Base-by-base conservation (phyloP, 768 basidiomycete species). In the Leccinum broughii region DNA sequence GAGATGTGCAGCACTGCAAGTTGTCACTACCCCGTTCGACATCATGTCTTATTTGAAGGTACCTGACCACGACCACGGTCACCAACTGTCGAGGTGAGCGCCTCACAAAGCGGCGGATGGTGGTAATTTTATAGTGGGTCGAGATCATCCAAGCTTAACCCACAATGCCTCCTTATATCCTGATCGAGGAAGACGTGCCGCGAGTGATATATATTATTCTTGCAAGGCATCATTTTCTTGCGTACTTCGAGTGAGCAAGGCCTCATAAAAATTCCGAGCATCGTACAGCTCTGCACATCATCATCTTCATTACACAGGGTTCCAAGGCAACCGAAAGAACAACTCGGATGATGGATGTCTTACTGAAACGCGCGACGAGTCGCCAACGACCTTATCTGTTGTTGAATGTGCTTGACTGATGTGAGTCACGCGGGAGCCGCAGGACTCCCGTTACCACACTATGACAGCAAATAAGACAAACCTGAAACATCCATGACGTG, bases 401-500 rank as follows among this genome's bases (percentile, higher is more conserved):
- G 34, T 35, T 35, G 34, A 35, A 85, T 84, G 53, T 95, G 92
- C 72, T 89, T 93, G 58, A 95, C 93, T 94, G 60, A 39, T n/a
- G 9, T 39, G 4, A 44, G 34, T 53, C 15, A 13, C 35, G 35
- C 35, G 14, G 35, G 30, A 34, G 15, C 39, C 34, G 35, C 35
- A 37, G 8, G 34, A 14, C 17, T 24, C 49, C 20, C 39, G 26
- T n/a, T 22, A 41, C 35, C 35, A 37, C 14, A 0, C 14, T 37
- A 15, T 37, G 9, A 51, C n/a, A 41, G 55, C 5, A 28, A 35
- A 35, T 35, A n/a, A 7, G 44, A 72, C 82, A 34, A 55, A 91
- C 92, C 92, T 52, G 92, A 92, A 14, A 93, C 77, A 66, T 91
- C 92, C 0, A 95, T 77, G 6, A 95, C 87, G 61, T 90, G 81